These are phyloP conservation scores for Alloascoidea hylecoeti DNA, from an alignment of 805 yeast species.

Conservation along the genomic window DNA sequence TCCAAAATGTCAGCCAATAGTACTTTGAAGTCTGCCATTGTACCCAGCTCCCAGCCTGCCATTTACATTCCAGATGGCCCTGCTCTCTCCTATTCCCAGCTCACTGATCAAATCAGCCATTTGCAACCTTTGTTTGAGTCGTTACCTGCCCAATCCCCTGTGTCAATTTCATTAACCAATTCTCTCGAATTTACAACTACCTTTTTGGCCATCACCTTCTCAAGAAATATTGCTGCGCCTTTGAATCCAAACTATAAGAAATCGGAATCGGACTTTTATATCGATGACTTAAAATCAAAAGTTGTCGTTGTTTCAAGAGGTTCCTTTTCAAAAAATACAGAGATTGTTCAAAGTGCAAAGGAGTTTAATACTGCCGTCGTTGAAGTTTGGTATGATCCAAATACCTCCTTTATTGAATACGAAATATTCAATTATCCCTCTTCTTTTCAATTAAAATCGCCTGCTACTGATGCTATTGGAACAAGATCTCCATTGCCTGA, in stretches of 20 bases:
- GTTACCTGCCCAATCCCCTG: slow-evolving; percentile 8
- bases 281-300: slow-evolving; percentile 42
- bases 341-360: slow-evolving; percentile 36
- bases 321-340: slow-evolving; percentile 20
- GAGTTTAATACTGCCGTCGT: slow-evolving; percentile 32
- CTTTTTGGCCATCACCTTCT: slow-evolving; percentile 42
- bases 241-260: slow-evolving; percentile 49
- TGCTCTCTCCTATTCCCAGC: background rate
- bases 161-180: slow-evolving; percentile 47
- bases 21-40: background rate
- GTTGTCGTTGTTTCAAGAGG: slow-evolving; percentile 47
- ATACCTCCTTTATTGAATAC: slow-evolving; percentile 28
- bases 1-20: too few relatives aligned
- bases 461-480: background rate
- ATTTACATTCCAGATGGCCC: background rate
- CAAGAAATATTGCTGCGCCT: slow-evolving; percentile 53
- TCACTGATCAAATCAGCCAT: background rate
- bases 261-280: slow-evolving; percentile 48
- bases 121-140: background rate
- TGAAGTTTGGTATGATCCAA: slow-evolving; percentile 33
- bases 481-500: slow-evolving; percentile 22
- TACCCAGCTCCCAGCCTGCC: background rate
- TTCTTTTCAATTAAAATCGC: background rate
- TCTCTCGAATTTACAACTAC: slow-evolving; percentile 40
- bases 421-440: slow-evolving; percentile 8